Percentiles rank a stretch among this genome's conserved stretches.
phyloP scores from a whole-genome alignment of 345 rosid genomes.

The Mallotus nudiflorus region DNA sequence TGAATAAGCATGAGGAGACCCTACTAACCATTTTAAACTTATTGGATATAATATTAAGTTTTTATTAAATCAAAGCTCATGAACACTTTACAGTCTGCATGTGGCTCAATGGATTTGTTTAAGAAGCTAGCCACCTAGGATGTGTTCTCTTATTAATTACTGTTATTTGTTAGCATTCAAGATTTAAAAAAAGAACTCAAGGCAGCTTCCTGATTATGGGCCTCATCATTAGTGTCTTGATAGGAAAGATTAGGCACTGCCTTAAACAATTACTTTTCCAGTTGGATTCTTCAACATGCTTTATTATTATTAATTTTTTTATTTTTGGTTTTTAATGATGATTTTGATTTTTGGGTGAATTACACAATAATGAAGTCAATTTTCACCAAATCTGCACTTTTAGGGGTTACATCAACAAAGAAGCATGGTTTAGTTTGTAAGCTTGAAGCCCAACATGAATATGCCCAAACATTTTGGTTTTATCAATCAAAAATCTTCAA shows the following conservation, averaged over 20 bases:
- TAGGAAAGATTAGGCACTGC: background rate
- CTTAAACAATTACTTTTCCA: slow-evolving; percentile 7
- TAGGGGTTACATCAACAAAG: background rate
- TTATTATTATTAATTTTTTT: background rate
- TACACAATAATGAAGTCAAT: background rate
- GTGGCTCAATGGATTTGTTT: slow-evolving; percentile 8
- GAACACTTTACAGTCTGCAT: slow-evolving; percentile 1
- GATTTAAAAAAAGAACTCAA: background rate
- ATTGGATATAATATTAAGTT: background rate
- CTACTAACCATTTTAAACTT: background rate
- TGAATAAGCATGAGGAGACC: background rate
- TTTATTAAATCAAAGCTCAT: background rate
- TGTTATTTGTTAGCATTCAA: background rate
- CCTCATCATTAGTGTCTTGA: slow-evolving; percentile 33
- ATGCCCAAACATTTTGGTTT: background rate
- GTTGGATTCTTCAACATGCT: slow-evolving; percentile 6
- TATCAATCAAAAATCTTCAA: slow-evolving; percentile 8
- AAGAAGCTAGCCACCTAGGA: slow-evolving; percentile 8
- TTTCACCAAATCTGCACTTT: background rate
- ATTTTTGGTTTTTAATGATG: no score
- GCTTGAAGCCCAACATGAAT: slow-evolving; percentile 24
- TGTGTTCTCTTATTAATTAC: background rate
- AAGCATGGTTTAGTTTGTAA: background rate
- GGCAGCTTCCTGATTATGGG: slow-evolving; percentile 36
- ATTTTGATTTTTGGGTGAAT: no score